These are phyloP conservation scores for Termitomyces sp. DNA, from an alignment of 768 basidiomycete species.

Conservation along the genomic window DNA sequence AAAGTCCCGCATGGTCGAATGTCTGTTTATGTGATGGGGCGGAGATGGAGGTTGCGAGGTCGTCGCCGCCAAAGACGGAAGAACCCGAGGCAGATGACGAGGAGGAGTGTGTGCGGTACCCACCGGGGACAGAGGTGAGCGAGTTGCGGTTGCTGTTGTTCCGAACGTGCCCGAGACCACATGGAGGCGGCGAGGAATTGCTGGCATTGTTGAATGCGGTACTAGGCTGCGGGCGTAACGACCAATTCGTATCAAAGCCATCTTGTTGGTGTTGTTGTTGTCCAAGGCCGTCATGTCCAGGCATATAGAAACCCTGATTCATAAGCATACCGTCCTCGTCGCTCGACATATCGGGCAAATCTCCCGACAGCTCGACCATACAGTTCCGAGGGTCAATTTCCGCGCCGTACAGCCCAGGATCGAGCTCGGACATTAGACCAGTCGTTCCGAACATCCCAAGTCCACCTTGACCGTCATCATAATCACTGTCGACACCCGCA, in stretches of 20 bases:
- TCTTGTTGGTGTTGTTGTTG: not conserved
- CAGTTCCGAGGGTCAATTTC: conserved; percentile 48
- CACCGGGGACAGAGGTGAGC: conserved; percentile 13
- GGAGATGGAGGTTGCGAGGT: conserved; percentile 47
- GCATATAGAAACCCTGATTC: conserved; percentile 15
- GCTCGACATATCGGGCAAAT: conserved; percentile 44
- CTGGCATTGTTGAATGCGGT: conserved; percentile 35
- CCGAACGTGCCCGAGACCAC: conserved; percentile 17
- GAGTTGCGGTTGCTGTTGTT: conserved; percentile 8
- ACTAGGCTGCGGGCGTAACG: conserved; percentile 27
- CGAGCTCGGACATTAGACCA: conserved; percentile 18
- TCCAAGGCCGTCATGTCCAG: not conserved
- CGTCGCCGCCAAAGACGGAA: conserved; percentile 25
- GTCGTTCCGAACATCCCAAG: conserved; percentile 23
- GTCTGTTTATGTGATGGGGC: conserved; percentile 65
- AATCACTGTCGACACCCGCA: conserved; percentile 19
- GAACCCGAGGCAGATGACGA: conserved; percentile 23
- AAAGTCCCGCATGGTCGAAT: conserved; percentile 55
- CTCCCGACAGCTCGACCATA: conserved; percentile 54
- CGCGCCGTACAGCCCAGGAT: conserved; percentile 11
- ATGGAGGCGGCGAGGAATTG: conserved; percentile 32
- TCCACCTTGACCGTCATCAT: conserved; percentile 18
- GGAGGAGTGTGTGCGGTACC: conserved; percentile 9
- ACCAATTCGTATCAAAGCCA: conserved; percentile 29
- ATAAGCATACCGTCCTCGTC: conserved; percentile 50